A percentile compares a stretch with the other conserved stretches of the same genome.
These are phyloP conservation scores for Deinandra increscens DNA, from an alignment of 129 eudicot genomes.

Conservation along the genomic window DNA sequence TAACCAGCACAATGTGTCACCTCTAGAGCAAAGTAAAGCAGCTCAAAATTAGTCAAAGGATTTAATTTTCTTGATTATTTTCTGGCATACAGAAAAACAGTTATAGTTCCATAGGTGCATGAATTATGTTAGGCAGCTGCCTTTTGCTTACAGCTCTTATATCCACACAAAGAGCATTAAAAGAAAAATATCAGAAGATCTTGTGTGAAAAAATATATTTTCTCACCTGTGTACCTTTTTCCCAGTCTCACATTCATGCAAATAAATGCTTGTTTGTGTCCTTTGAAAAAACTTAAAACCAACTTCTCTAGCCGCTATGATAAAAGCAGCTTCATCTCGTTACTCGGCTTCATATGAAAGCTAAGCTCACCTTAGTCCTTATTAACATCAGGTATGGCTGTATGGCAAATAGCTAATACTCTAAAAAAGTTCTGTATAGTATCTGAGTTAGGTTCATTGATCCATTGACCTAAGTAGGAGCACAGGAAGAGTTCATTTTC, in stretches of 20 bases:
- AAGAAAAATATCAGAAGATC: background rate
- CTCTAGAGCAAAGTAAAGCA: background rate
- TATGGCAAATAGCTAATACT: constrained; percentile 88
- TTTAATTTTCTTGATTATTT: too few species aligned
- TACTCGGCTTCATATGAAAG: constrained; percentile 94
- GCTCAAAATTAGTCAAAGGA: too few species aligned
- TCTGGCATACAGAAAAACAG: background rate
- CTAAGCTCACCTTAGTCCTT: constrained; percentile 60
- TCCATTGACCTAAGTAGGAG: too few species aligned
- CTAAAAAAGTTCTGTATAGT: constrained; percentile 73
- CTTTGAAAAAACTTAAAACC: constrained; percentile 88
- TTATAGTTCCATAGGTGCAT: background rate
- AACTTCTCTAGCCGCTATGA: constrained; percentile 87
- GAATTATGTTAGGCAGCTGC: background rate
- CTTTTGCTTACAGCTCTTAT: constrained; percentile 6
- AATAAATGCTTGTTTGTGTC: constrained; percentile 76
- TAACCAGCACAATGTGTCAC: background rate
- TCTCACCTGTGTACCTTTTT: constrained; percentile 63
- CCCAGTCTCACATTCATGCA: constrained; percentile 67
- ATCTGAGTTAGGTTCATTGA: constrained; percentile 53
- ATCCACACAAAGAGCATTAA: background rate
- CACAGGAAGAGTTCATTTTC: too few species aligned
- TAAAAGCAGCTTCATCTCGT: constrained; percentile 99
- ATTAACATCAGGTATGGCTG: constrained; percentile 88
- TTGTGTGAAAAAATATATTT: constrained; percentile 6